A percentile compares a stretch with the other conserved stretches of the same genome.
Conservation (phyloP, 2,329 filamentous ascomycete genomes). For the Xylaria digitata region DNA sequence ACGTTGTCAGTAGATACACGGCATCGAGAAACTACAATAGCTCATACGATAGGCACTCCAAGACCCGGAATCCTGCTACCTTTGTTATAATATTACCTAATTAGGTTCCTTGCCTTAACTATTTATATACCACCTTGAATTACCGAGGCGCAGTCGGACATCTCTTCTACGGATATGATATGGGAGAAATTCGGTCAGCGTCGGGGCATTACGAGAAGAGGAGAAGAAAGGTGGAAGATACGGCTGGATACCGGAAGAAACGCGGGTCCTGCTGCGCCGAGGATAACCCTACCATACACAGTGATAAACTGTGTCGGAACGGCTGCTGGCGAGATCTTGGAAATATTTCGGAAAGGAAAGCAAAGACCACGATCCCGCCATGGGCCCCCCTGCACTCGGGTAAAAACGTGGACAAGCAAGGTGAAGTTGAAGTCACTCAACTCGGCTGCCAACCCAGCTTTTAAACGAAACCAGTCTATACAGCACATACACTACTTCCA, state of each 20-base stretch:
- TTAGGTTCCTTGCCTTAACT: not conserved
- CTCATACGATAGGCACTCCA: not conserved
- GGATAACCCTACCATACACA: not conserved
- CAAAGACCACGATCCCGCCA: not conserved
- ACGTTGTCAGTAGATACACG: slow-evolving; percentile 9
- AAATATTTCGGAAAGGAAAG: slow-evolving; percentile 24
- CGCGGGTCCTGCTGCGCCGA: slow-evolving; percentile 16
- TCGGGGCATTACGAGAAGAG: not conserved
- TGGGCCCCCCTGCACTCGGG: slow-evolving; percentile 17
- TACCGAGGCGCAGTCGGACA: too few species aligned
- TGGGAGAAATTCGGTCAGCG: not conserved
- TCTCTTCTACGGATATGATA: too few species aligned
- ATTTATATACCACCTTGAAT: not conserved
- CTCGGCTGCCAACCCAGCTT: slow-evolving; percentile 11
- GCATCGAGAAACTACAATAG: not conserved
- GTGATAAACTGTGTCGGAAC: slow-evolving; percentile 3
- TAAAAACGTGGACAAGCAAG: slow-evolving; percentile 6
- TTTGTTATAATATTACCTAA: not conserved
- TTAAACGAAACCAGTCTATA: slow-evolving; percentile 11
- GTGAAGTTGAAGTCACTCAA: slow-evolving; percentile 13
- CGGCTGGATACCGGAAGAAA: slow-evolving; percentile 27
- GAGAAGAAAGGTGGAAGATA: slow-evolving; percentile 6
- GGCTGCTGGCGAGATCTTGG: slow-evolving; percentile 13
- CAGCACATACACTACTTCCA: not conserved
- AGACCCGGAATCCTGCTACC: not conserved